Percentiles rank a stretch among this genome's conserved stretches.
These are phyloP conservation scores for Holtermannia corniformis DNA, from an alignment of 768 basidiomycete genomes.

Conservation along the genomic window DNA sequence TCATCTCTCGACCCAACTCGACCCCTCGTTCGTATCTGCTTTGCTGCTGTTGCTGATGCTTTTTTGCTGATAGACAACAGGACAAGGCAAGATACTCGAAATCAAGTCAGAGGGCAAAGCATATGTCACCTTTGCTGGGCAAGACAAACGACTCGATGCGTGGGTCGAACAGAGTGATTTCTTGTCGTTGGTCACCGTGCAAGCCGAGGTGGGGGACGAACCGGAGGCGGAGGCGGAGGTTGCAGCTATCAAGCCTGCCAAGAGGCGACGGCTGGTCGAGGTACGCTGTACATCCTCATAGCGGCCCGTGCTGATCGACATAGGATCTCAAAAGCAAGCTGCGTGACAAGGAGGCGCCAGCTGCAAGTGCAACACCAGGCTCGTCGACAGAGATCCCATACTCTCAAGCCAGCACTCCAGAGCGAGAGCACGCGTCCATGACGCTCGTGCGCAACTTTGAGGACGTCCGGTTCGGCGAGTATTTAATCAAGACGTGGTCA, in stretches of 20 bases:
- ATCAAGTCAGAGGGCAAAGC: no score
- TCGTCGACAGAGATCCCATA: no score
- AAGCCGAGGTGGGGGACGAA: slow-evolving; percentile 1
- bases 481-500: slow-evolving; percentile 82
- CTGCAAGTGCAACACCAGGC: no score
- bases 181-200: slow-evolving; percentile 4
- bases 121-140: slow-evolving; percentile 22
- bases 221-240: slow-evolving; percentile 1
- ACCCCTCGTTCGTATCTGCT: no score
- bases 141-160: slow-evolving; percentile 30
- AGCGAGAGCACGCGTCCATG: slow-evolving; percentile 30
- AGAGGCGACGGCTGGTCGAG: slow-evolving; percentile 1
- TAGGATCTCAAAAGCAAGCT: no score
- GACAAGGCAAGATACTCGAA: no score
- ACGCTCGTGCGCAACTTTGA: slow-evolving; percentile 60
- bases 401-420: slow-evolving; percentile 20
- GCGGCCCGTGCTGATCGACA: not conserved
- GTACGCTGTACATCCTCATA: not conserved
- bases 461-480: slow-evolving; percentile 71
- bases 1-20: no score
- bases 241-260: not conserved
- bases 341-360: no score
- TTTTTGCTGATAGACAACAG: no score
- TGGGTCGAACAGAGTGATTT: slow-evolving; percentile 17
- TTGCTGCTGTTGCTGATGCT: no score